These are phyloP conservation scores for Pythium aquatile DNA, from an alignment of 352 stramenopile genomes.

Conservation along the genomic window DNA sequence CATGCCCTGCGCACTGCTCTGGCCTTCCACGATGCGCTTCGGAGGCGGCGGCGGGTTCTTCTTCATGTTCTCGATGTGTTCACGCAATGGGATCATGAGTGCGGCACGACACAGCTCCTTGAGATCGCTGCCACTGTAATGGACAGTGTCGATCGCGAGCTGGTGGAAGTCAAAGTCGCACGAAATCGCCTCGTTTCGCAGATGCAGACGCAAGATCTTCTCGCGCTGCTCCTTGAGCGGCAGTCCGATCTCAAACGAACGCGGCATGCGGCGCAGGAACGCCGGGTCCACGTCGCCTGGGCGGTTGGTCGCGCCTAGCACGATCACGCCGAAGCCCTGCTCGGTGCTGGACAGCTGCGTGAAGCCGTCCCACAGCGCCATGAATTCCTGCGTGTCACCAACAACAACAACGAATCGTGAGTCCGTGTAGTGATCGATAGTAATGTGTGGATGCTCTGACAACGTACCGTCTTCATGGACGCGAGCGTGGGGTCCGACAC, in stretches of 20 bases:
- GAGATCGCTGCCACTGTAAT: constrained; percentile 96
- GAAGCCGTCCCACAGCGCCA: constrained; percentile 98
- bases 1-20: constrained; percentile 17
- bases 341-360: constrained; percentile 73
- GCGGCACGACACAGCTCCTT: constrained; percentile 87
- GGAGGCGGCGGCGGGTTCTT: constrained; percentile 34
- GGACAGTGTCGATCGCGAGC: constrained; percentile 82
- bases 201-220: constrained; percentile 93
- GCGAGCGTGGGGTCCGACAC: constrained; percentile 78
- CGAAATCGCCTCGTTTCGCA: constrained; percentile 86
- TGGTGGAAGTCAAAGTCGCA: constrained; percentile 74
- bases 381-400: constrained; percentile 84
- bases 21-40: constrained; percentile 20
- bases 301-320: constrained; percentile 96
- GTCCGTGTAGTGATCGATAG: neutral
- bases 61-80: constrained; percentile 74
- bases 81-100: constrained; percentile 84
- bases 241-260: constrained; percentile 95
- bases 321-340: constrained; percentile 89
- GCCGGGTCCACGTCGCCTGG: constrained; percentile 90
- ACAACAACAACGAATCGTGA: constrained; percentile 19
- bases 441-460: too few species aligned
- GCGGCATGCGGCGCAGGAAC: constrained; percentile 95
- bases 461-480: constrained; percentile 83
- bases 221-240: constrained; percentile 84